Evolutionary conservation across 2,329 filamentous ascomycete genomes (phyloP), one percentile per base, ranked within the genome.

Genomic region (Aureobasidium sp.): DNA sequence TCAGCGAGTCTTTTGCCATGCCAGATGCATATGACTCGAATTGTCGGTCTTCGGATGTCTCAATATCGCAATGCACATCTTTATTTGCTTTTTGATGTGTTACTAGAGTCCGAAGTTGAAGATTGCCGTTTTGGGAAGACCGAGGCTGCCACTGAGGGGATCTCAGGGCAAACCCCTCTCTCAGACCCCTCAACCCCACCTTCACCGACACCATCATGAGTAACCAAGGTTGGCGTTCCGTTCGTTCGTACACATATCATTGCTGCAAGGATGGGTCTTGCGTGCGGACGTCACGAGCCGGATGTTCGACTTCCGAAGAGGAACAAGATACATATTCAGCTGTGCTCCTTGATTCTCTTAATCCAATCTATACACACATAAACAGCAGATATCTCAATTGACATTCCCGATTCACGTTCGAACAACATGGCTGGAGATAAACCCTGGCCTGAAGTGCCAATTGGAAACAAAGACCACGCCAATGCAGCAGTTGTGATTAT

Each of bases 401-500:
- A 44, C 13, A 8, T 11, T 21, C 9, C 5, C 37, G 11, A 16
- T 41, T 30, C 15, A 10, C 7, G n/a, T n/a, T 15, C n/a, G n/a
- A 10, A 32, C 49, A 69, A 49, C 9, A 78, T 78, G 75, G 70
- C 70, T 27, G 73, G 72, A 48, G 67, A 73, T 34, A 72, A 73
- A 55, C 77, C 77, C 45, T 79, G 77, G 77, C 77, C 76, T 0
- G 69, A 78, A 64, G 73, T 77, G 15, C 72, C 73, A 1, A 72
- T 79, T 10, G 75, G 78, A 16, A 83, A 83, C 64, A 76, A 77
- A 57, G 76, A 79, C 64, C 78, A 80, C 63, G 80, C 78, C 8
- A 75, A 78, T 64, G 78, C 81, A 0, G 77, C 79, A 3, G 81
- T 84, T 1, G 77, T 83, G 9, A 84, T 85, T 57, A 81, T 85